These are phyloP conservation scores for Paxillus rubicundulus DNA, from an alignment of 768 basidiomycete species.

Conservation along the genomic window DNA sequence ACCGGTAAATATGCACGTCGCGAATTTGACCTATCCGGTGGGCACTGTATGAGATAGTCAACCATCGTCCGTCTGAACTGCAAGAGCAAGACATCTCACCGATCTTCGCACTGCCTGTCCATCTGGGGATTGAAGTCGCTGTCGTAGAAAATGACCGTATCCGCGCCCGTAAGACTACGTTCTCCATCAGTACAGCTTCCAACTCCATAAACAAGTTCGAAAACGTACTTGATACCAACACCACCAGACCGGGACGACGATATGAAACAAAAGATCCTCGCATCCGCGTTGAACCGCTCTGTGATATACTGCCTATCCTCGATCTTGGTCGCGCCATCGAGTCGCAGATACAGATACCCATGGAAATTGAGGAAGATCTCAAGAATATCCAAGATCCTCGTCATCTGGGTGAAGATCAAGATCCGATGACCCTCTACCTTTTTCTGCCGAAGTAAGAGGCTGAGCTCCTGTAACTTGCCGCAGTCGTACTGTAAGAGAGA, in stretches of 20 bases:
- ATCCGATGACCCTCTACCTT: constrained; percentile 87
- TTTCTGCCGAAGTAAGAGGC: constrained; percentile 74
- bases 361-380: constrained; percentile 92
- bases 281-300: constrained; percentile 82
- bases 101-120: constrained; percentile 95
- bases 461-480: constrained; percentile 87
- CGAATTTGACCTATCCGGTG: constrained; percentile 98
- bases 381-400: constrained; percentile 87
- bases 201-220: constrained; percentile 14
- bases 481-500: constrained; percentile 93
- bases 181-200: constrained; percentile 15
- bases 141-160: constrained; percentile 97
- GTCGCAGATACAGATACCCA: constrained; percentile 88
- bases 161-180: constrained; percentile 74
- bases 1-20: constrained; percentile 94
- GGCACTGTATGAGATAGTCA: constrained; percentile 49
- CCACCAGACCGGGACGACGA: constrained; percentile 76
- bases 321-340: constrained; percentile 94
- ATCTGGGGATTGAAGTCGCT: constrained; percentile 97
- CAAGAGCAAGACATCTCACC: constrained; percentile 41
- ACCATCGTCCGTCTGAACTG: background rate
- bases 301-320: constrained; percentile 91
- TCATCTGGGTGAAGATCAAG: constrained; percentile 98
- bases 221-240: constrained; percentile 88
- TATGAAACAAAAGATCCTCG: constrained; percentile 84